Evolutionary conservation across 164 flowering plant species (phyloP).

Genomic region (Santalum album): DNA sequence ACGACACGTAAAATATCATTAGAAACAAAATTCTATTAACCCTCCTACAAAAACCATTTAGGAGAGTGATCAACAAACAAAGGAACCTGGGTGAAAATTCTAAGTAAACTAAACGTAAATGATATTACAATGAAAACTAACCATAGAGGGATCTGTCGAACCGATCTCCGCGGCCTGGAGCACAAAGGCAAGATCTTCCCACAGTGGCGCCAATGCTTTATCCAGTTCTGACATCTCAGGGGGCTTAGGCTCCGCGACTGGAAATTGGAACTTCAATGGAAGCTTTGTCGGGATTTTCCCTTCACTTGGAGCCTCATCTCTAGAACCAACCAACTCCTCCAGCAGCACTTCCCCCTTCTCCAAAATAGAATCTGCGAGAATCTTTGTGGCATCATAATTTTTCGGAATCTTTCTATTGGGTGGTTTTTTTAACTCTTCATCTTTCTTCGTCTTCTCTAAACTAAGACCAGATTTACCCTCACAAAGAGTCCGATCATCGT

Average conservation of each 20-base stretch:
- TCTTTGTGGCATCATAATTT: conserved; percentile 10
- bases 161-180: conserved; percentile 21
- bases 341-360: conserved; percentile 12
- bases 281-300: conserved; percentile 5
- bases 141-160: conserved; percentile 15
- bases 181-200: conserved; percentile 37
- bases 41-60: neutral
- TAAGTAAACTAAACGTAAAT: neutral
- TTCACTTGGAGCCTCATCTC: conserved; percentile 1
- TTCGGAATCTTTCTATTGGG: conserved; percentile 8
- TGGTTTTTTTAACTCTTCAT: conserved; percentile 1
- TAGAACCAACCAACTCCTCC: conserved; percentile 12
- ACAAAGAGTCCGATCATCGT: neutral
- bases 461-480: neutral
- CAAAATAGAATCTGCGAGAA: conserved; percentile 34
- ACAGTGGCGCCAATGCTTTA: conserved; percentile 28
- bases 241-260: conserved; percentile 12
- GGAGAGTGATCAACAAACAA: neutral
- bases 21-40: too few species aligned
- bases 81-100: neutral
- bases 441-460: conserved; percentile 5
- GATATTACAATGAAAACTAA: conserved; percentile 11
- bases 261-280: conserved; percentile 35
- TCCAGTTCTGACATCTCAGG: conserved; percentile 37
- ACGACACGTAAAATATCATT: too few species aligned